Evolutionary conservation across 495 filamentous ascomycete species (phyloP).

Genomic region (Aspergillus egyptiacus): DNA sequence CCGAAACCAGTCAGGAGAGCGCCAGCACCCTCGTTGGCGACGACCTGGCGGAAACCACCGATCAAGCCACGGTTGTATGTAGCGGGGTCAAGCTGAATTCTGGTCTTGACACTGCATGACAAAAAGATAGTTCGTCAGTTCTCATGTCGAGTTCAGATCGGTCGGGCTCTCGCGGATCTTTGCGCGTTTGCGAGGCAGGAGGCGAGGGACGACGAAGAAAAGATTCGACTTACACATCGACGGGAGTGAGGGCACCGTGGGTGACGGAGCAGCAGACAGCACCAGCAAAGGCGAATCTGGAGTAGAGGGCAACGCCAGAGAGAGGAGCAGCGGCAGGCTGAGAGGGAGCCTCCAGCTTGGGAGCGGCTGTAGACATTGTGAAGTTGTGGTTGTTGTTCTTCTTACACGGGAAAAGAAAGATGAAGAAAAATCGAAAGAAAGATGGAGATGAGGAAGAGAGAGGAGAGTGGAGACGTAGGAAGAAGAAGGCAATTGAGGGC

Average conservation of each 20-base stretch:
- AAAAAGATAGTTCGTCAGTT: conserved; percentile 24
- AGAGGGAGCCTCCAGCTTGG: conserved; percentile 32
- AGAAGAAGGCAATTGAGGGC: conserved; percentile 20
- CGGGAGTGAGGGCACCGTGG: conserved; percentile 84
- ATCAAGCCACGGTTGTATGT: conserved; percentile 89
- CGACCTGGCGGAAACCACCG: conserved; percentile 79
- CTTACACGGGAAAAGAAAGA: conserved; percentile 6
- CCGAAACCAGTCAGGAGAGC: conserved; percentile 84
- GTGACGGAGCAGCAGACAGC: conserved; percentile 93
- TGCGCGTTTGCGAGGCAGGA: conserved; percentile 7
- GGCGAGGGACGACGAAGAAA: neutral
- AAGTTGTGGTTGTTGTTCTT: conserved; percentile 9
- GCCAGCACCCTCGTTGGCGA: conserved; percentile 78
- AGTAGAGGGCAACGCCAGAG: conserved; percentile 57
- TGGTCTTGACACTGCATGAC: conserved; percentile 77
- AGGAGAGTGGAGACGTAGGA: conserved; percentile 17
- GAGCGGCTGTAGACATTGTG: conserved; percentile 37
- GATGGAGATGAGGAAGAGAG: conserved; percentile 13
- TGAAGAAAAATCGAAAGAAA: no score
- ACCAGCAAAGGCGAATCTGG: conserved; percentile 86
- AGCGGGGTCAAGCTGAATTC: conserved; percentile 85
- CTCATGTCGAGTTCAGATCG: conserved; percentile 4
- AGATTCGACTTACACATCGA: conserved; percentile 80
- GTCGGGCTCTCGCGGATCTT: conserved; percentile 7
- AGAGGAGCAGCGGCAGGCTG: conserved; percentile 40